Percentiles rank a stretch among this genome's conserved stretches.
These are phyloP conservation scores for Eimeria praecox DNA, from an alignment of 169 alveolate species.

Conservation along the genomic window DNA sequence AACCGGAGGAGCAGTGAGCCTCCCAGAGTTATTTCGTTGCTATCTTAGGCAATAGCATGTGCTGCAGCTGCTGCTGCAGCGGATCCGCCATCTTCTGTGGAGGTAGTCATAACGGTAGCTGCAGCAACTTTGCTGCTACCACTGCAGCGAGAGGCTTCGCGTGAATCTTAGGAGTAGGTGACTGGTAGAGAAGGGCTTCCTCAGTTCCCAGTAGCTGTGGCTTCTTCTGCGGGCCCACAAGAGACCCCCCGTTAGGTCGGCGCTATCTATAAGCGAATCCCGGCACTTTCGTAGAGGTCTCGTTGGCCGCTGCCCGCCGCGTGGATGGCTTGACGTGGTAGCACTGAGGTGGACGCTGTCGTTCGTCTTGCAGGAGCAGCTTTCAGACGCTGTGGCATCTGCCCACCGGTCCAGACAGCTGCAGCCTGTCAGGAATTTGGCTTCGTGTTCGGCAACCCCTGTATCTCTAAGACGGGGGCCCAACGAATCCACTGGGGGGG, in stretches of 20 bases:
- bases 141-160: conserved; percentile 64
- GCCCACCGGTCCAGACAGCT: background rate
- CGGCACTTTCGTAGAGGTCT: conserved; percentile 53
- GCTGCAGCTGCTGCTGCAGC: background rate
- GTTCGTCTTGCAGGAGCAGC: conserved; percentile 13
- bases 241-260: conserved; percentile 48
- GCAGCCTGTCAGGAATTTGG: background rate
- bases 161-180: conserved; percentile 26
- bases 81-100: background rate
- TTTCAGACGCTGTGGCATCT: background rate
- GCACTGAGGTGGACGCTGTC: background rate
- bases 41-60: background rate
- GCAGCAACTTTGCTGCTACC: conserved; percentile 4
- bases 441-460: background rate
- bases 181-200: conserved; percentile 23
- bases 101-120: background rate
- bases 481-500: background rate
- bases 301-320: background rate
- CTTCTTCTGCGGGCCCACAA: conserved; percentile 68
- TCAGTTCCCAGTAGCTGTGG: conserved; percentile 64
- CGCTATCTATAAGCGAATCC: conserved; percentile 36
- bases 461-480: background rate
- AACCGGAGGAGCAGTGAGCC: background rate
- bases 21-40: background rate
- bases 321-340: background rate